These are phyloP conservation scores for Zalaria obscura DNA, from an alignment of 2,329 filamentous ascomycete species.

Conservation along the genomic window DNA sequence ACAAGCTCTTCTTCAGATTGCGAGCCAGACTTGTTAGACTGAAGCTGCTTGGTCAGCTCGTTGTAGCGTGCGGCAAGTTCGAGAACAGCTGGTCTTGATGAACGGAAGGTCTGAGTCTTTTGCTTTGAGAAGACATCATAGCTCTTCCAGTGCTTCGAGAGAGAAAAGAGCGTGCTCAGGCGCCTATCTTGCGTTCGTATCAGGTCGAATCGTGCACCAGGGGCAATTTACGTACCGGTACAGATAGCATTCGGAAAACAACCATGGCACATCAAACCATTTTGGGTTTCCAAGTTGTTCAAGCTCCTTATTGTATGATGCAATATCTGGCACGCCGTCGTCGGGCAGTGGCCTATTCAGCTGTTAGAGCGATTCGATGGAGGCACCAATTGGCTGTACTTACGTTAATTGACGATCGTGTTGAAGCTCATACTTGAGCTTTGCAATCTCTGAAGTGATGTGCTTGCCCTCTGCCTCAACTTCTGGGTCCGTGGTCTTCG, in stretches of 20 bases:
- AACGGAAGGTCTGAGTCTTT: conserved; percentile 85
- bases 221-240: conserved; percentile 46
- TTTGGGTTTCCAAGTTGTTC: conserved; percentile 55
- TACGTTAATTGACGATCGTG: conserved; percentile 72
- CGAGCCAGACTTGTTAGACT: conserved; percentile 31
- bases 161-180: conserved; percentile 62
- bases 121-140: conserved; percentile 86
- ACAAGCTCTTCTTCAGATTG: conserved; percentile 39
- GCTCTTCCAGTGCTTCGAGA: conserved; percentile 68
- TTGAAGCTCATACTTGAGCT: conserved; percentile 87
- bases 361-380: neutral
- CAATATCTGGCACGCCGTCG: conserved; percentile 63
- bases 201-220: neutral
- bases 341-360: conserved; percentile 51
- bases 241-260: conserved; percentile 88
- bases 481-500: conserved; percentile 43
- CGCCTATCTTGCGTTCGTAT: conserved; percentile 39
- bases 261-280: conserved; percentile 80
- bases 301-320: conserved; percentile 74
- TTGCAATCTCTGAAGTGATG: conserved; percentile 65
- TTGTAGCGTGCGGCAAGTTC: conserved; percentile 71
- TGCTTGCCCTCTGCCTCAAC: conserved; percentile 70
- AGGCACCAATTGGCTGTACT: conserved; percentile 12
- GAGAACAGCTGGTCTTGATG: conserved; percentile 72
- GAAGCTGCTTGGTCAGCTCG: conserved; percentile 55